Conservation (phyloP, 202 grass and related monocot genomes). For the Setaria italica region DNA sequence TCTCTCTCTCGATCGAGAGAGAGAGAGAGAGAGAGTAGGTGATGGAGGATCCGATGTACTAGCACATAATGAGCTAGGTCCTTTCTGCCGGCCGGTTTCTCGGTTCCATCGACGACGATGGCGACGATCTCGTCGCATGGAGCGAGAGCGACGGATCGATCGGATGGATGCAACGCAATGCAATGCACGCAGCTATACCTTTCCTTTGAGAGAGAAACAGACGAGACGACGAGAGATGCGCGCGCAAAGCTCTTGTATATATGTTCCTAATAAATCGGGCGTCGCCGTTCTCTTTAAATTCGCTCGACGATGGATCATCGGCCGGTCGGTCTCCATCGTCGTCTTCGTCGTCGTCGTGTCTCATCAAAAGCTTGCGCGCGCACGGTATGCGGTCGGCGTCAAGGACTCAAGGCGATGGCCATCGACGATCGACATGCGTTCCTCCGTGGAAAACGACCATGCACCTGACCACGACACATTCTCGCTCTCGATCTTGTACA, state of each 20-base stretch:
- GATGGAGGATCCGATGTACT: constrained; percentile 32
- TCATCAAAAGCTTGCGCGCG: not conserved
- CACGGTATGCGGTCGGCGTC: constrained; percentile 42
- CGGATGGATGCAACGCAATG: not conserved
- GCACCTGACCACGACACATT: constrained; percentile 36
- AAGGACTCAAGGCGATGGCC: not conserved
- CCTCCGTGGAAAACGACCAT: constrained; percentile 41
- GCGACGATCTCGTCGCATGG: not conserved
- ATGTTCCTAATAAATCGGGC: not conserved
- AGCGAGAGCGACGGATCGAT: not conserved
- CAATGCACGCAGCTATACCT: not conserved
- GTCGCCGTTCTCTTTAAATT: constrained; percentile 18
- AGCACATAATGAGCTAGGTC: constrained; percentile 17
- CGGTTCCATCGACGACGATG: constrained; percentile 49
- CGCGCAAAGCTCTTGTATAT: not conserved
- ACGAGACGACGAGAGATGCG: not conserved
- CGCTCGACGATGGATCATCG: not conserved
- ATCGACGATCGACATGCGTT: too few species aligned
- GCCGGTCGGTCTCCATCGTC: not conserved
- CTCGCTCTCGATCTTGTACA: not conserved
- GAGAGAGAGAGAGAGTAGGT: not conserved
- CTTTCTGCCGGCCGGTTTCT: constrained; percentile 28
- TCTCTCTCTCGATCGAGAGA: too few species aligned
- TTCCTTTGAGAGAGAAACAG: not conserved
- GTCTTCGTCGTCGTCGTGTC: too few species aligned